phyloP scores from a whole-genome alignment of 805 yeast species.

The Nakazawaea ambrosiae region DNA sequence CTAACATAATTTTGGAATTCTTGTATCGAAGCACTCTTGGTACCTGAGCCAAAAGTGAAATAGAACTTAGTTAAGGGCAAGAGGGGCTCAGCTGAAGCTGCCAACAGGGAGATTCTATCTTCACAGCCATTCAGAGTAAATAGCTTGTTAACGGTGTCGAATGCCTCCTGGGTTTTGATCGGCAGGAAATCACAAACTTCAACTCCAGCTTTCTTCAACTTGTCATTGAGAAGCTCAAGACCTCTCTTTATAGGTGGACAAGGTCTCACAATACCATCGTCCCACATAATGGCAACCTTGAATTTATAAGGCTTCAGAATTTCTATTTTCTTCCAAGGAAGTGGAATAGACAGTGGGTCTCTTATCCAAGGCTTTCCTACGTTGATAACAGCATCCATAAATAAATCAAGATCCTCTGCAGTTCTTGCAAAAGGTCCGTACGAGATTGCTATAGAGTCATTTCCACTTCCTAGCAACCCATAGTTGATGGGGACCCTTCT shows the following conservation, averaged over 20 bases:
- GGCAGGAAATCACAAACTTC: slow-evolving; percentile 46
- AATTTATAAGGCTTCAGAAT: slow-evolving; percentile 27
- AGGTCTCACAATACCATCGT: slow-evolving; percentile 44
- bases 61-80: slow-evolving; percentile 45
- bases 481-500: slow-evolving; percentile 45
- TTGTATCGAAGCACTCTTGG: slow-evolving; percentile 31
- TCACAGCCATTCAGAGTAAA: slow-evolving; percentile 59
- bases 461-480: slow-evolving; percentile 40
- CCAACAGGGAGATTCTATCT: slow-evolving; percentile 38
- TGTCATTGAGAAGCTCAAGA: slow-evolving; percentile 41
- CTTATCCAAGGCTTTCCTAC: slow-evolving; percentile 45
- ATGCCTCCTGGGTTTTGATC: slow-evolving; percentile 46
- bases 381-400: slow-evolving; percentile 36
- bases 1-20: slow-evolving; percentile 42
- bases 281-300: slow-evolving; percentile 39
- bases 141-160: slow-evolving; percentile 42
- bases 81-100: slow-evolving; percentile 61
- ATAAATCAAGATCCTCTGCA: slow-evolving; percentile 40
- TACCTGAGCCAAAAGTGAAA: slow-evolving; percentile 50
- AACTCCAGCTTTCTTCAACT: slow-evolving; percentile 48
- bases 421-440: slow-evolving; percentile 41
- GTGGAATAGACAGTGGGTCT: slow-evolving; percentile 40
- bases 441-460: slow-evolving; percentile 38
- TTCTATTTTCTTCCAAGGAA: slow-evolving; percentile 41
- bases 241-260: slow-evolving; percentile 37